These are phyloP conservation scores for Calycina herbarum DNA, from an alignment of 2,329 filamentous ascomycete species.

Conservation along the genomic window DNA sequence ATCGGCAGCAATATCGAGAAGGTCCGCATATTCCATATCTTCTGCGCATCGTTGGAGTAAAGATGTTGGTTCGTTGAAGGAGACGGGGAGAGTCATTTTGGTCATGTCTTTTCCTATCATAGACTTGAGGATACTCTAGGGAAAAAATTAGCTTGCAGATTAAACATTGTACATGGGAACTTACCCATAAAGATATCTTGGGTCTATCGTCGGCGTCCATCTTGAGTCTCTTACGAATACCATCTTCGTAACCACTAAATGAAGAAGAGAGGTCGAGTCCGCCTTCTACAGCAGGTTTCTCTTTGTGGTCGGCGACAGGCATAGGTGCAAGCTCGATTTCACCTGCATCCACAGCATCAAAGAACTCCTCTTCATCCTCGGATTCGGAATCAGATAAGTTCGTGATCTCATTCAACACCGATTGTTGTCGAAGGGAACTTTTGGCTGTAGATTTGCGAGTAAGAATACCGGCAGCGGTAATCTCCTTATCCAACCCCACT, in stretches of 20 bases:
- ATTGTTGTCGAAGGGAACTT: constrained; percentile 57
- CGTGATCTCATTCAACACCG: constrained; percentile 67
- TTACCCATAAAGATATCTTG: constrained; percentile 93
- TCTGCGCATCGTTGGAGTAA: constrained; percentile 92
- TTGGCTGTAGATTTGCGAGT: constrained; percentile 44
- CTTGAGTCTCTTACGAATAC: constrained; percentile 74
- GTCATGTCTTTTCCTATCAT: constrained; percentile 99
- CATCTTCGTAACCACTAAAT: constrained; percentile 90
- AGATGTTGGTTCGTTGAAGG: constrained; percentile 97
- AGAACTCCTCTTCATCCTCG: constrained; percentile 89
- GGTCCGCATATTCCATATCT: constrained; percentile 96
- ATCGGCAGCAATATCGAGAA: constrained; percentile 85
- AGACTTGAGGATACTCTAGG: constrained; percentile 89
- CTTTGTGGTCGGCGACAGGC: constrained; percentile 43
- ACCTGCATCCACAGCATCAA: constrained; percentile 92
- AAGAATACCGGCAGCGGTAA: constrained; percentile 25
- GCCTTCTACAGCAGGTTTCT: constrained; percentile 48
- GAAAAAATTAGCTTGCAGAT: constrained; percentile 29
- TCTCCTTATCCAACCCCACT: constrained; percentile 41
- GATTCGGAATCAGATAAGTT: constrained; percentile 74
- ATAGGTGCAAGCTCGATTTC: constrained; percentile 79
- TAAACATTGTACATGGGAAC: constrained; percentile 37
- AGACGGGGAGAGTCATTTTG: constrained; percentile 97
- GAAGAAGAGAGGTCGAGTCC: constrained; percentile 69
- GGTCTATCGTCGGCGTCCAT: constrained; percentile 91